Percentiles rank a stretch among this genome's conserved stretches.
Evolutionary conservation across 2,329 filamentous ascomycete genomes (phyloP).

Genomic region (Ophiostoma quercus): DNA sequence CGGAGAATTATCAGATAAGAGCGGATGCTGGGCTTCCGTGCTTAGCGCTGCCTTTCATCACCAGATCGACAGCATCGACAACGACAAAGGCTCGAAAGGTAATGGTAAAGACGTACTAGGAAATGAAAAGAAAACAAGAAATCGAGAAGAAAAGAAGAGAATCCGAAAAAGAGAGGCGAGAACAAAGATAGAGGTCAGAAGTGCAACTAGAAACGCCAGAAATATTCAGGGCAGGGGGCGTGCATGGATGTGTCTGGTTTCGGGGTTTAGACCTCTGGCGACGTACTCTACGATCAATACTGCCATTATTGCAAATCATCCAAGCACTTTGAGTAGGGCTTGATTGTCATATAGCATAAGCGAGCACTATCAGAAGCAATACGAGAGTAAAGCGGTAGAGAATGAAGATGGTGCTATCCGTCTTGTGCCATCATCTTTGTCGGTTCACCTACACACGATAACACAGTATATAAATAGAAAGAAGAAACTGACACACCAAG

Average conservation of each 20-base stretch:
- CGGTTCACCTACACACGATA: neutral
- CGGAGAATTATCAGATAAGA: neutral
- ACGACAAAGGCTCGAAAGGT: neutral
- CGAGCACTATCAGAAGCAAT: too few species aligned
- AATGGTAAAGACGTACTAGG: too few species aligned
- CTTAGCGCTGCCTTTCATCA: neutral
- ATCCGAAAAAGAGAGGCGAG: neutral
- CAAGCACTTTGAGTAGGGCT: neutral
- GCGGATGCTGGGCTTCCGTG: neutral
- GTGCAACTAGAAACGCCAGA: neutral
- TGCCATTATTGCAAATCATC: neutral
- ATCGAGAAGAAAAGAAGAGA: neutral
- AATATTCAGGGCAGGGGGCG: neutral
- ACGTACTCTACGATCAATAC: neutral
- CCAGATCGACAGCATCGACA: neutral
- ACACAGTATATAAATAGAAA: neutral
- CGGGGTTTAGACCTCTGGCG: neutral
- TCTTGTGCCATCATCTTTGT: neutral
- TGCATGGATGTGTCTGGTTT: conserved; percentile 5
- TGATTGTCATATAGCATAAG: too few species aligned
- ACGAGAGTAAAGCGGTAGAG: too few species aligned
- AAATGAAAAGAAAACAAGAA: neutral
- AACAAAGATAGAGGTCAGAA: neutral
- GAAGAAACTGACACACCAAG: neutral
- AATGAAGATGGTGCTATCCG: too few species aligned